Percentiles rank a stretch among this genome's conserved stretches.
Conservation (phyloP, 73 alveolate genomes). For the Symbiodinium pilosum region DNA sequence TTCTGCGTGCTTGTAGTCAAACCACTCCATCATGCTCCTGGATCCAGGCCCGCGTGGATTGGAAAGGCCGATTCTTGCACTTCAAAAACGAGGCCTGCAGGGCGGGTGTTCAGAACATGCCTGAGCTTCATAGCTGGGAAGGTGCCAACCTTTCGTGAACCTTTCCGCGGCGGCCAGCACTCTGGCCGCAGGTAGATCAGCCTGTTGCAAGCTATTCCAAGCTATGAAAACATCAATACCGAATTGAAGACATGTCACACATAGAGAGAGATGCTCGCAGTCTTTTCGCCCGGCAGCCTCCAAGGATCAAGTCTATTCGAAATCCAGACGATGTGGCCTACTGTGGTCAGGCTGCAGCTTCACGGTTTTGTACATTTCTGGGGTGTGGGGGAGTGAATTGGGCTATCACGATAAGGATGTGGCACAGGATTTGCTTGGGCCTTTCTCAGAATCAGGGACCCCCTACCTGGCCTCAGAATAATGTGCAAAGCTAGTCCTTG, state of each 20-base stretch:
- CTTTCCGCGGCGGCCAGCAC: conserved; percentile 82
- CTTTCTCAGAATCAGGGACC: too few species aligned
- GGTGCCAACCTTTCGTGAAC: conserved; percentile 82
- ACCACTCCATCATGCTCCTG: too few species aligned
- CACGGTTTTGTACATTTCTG: too few species aligned
- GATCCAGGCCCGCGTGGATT: conserved; percentile 60
- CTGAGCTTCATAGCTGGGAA: not conserved
- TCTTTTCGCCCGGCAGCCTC: not conserved
- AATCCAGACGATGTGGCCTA: conserved; percentile 85
- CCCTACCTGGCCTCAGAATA: too few species aligned
- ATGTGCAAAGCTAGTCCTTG: too few species aligned
- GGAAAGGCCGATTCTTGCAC: conserved; percentile 85
- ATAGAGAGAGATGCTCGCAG: not conserved
- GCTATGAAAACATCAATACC: too few species aligned
- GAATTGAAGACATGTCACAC: not conserved
- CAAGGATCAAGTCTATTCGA: conserved; percentile 66
- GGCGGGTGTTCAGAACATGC: not conserved
- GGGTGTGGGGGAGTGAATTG: too few species aligned
- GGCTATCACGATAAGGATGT: too few species aligned
- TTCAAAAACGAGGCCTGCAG: conserved; percentile 56
- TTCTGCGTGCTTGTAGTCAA: too few species aligned
- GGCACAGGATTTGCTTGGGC: too few species aligned
- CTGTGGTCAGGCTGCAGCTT: conserved; percentile 8
- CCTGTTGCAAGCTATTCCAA: too few species aligned
- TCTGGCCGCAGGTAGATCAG: not conserved